Evolutionary conservation across 176 grass and related monocot genomes (phyloP), one percentile per base, ranked within the genome.

Genomic region (Eleusine indica): DNA sequence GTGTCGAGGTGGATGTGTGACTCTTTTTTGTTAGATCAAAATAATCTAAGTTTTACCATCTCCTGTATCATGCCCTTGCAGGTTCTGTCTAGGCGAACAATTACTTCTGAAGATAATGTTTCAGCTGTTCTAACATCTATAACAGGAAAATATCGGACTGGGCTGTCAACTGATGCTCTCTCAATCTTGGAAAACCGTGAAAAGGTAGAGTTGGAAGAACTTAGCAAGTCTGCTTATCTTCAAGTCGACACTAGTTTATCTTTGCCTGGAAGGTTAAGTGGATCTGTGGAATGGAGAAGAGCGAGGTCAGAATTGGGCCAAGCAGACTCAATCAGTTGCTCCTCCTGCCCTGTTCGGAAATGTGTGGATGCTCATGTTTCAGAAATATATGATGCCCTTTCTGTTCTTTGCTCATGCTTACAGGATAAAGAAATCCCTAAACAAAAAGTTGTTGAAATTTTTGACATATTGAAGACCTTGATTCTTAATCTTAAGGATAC

Each of bases 211-310:
- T 77, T 80, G n/a, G 83, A 99, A 75, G 93, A 99, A 83, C 89
- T 99, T 92, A 83, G 87, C 53, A 83, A 76, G 82, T 75, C 80
- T 81, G 57, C 74, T 75, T 90, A 96, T 94, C 78, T 85, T 87
- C 62, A 96, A 86, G 25, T 43, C 66, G 90, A 96, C 80, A 51
- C 75, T 28, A 79, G 41, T 67, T 38, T 92, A 82, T 87, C 87
- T 69, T 88, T 99, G 84, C 96, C 96, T 86, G 93, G 96, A 88
- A 95, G 96, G 87, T 81, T 94, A 94, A 96, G 96, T 88, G 96
- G 96, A 72, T 94, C 89, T 65, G 77, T 92, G 61, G 96, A 96
- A 77, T 99, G 93, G 96, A 87, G 96, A 83, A 90, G 84, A 80
- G 84, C 80, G 63, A 96, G 96, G 86, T 87, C 70, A 66, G 89